Base-by-base conservation (phyloP, 2,329 filamentous ascomycete genomes). In the Ophioceras dolichostomum region DNA sequence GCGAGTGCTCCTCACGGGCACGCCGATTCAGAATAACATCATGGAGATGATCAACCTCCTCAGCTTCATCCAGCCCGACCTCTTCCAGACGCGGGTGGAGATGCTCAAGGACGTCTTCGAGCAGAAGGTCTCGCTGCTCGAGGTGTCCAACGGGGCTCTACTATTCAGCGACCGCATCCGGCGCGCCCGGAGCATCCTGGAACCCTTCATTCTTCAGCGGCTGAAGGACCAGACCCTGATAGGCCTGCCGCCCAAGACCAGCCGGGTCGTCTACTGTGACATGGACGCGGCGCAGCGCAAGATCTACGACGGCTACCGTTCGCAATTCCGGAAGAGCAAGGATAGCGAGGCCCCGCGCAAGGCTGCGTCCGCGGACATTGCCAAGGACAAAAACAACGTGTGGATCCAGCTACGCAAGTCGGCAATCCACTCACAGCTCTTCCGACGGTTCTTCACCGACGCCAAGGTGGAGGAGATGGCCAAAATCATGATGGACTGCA, bases 391-490 rank as follows among this genome's bases (percentile, higher is more conserved):
- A 47, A 76, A 77, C 44, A 83, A 88, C 48, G 72, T 82, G 19
- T 80, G 94, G 65, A 91, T 95, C 72, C 85, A 88, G 55, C 73
- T 96, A 14, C 83, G 89, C 32, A 89, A 95, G 55, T 85, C 89
- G 3, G 84, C 91, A 0, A 85, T 95, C 31, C 91, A 98, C 51
- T 86, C 88, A 0, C 70, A 95, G 37, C 73, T 98, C 9, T 91
- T 93, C 58, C 75, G 89, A 4, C 76, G 80, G 3, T 73, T 84
- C 43, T 98, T 91, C 54, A 74, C 73, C 10, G 79, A 95, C 49
- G 65, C 71, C 22, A 80, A 70, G 40, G 74, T 95, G 5, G 68
- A 75, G 40, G 76, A 85, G 50, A 94, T 49, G 72, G 73, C 78
- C 3, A 74, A 76, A 45, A 78, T 83, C 2, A 74, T 91, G 43